These are phyloP conservation scores for Populus nigra DNA, from an alignment of 345 rosid species.

Conservation along the genomic window DNA sequence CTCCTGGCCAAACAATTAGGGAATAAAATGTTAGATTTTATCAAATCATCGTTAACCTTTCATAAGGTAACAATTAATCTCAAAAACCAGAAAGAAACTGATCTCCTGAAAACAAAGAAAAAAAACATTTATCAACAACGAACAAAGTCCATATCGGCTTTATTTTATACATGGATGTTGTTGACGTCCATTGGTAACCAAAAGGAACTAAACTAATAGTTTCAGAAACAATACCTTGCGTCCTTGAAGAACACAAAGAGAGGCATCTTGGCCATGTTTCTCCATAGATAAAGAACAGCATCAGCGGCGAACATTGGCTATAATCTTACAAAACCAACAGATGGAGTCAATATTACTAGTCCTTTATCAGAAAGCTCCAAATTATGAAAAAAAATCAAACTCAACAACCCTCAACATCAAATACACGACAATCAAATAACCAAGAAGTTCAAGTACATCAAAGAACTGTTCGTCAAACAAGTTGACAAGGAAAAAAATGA, in stretches of 20 bases:
- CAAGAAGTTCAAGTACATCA: no score
- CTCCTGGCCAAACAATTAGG: slow-evolving; percentile 4
- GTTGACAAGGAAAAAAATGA: no score
- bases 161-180: neutral
- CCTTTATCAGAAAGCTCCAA: neutral
- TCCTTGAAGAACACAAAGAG: slow-evolving; percentile 37
- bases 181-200: no score
- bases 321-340: neutral
- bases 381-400: neutral
- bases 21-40: neutral
- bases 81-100: neutral
- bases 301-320: slow-evolving; percentile 8
- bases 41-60: neutral
- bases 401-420: no score
- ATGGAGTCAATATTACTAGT: neutral
- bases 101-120: neutral
- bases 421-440: no score
- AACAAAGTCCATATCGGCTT: neutral
- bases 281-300: slow-evolving; percentile 18
- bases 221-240: slow-evolving; percentile 23
- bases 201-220: neutral
- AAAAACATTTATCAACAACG: neutral
- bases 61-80: neutral
- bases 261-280: slow-evolving; percentile 25
- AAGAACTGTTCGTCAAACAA: no score